Conservation (phyloP, 495 filamentous ascomycete species). For the Emericellopsis terricola region DNA sequence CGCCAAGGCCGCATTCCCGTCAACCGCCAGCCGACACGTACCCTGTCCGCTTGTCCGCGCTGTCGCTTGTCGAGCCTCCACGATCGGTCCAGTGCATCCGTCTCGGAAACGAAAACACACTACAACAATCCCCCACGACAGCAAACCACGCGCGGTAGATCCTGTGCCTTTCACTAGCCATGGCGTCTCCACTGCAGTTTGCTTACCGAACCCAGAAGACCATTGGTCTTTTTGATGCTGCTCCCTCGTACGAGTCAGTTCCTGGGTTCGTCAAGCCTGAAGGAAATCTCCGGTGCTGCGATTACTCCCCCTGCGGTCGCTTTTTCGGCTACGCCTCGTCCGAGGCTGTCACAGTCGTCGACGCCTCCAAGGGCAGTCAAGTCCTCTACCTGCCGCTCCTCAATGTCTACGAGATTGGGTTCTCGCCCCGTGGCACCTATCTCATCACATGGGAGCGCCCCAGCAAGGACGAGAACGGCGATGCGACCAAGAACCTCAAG, state of each 20-base stretch:
- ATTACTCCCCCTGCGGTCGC: conserved; percentile 84
- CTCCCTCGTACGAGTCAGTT: conserved; percentile 70
- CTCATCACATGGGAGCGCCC: conserved; percentile 94
- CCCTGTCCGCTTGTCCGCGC: no score
- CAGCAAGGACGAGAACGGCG: conserved; percentile 78
- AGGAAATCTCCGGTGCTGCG: conserved; percentile 84
- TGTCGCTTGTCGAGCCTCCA: no score
- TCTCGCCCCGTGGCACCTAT: conserved; percentile 82
- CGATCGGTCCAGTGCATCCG: no score
- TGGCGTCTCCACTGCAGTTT: conserved; percentile 82
- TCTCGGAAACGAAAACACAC: no score
- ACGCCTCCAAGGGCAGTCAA: conserved; percentile 62
- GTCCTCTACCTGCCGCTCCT: conserved; percentile 55
- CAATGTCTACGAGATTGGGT: conserved; percentile 84
- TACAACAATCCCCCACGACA: not conserved
- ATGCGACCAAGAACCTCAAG: conserved; percentile 89
- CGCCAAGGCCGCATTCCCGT: no score
- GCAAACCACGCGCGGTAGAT: conserved; percentile 5
- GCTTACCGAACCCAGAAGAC: conserved; percentile 91
- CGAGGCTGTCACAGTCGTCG: conserved; percentile 69
- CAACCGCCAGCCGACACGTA: no score
- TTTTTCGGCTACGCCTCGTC: conserved; percentile 91
- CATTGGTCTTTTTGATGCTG: conserved; percentile 82
- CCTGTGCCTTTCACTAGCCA: conserved; percentile 73
- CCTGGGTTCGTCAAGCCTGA: conserved; percentile 78